Evolutionary conservation across 495 filamentous ascomycete genomes (phyloP), one percentile per base, ranked within the genome.

Genomic region (Aspergillus haitiensis): DNA sequence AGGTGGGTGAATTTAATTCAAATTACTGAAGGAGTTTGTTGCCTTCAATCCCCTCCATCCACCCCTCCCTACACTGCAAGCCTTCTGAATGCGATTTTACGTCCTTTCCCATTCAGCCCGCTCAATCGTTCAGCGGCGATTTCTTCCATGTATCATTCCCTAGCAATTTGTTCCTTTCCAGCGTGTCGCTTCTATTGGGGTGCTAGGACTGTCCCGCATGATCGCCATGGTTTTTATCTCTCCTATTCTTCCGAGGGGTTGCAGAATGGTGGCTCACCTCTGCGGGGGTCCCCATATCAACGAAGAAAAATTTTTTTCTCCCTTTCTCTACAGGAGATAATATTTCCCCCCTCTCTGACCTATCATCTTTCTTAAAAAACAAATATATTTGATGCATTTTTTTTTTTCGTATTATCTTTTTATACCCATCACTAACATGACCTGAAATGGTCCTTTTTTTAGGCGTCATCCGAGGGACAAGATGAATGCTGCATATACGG

Each of bases 401-500:
- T 36, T 36, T 27, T 27, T 27, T 27, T 27, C 21, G 21, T 3
- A 27, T 27, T 27, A 27, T 27, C 15, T 10, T 18, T 47, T 16
- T 15, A 21, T 18, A 16, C 32, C 12, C 56, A 12, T 54, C 58
- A 49, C 66, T 57, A 63, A 55, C 58, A 52, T 61, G 10, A 18
- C 15, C 27, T 16, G 16, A 47, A 15, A 18, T 55, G 36, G 39
- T 48, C 7, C 55, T 52, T 16, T 62, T 37, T 51, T 40, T 76
- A 98, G 94, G 78, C 84, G 72, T 98, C 94, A 59, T 85, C 86
- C 70, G 86, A 88, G 67, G 93, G 94, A 73, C 88, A 88, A 77
- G 93, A 97, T 89, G 92, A 96, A 63, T 87, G 90, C 71, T 84
- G 96, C 68, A 72, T 93, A 63, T 98, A 88, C 72, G 94, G 95